Conservation (phyloP, 2,329 filamentous ascomycete genomes). For the Grosmannia clavigera region DNA sequence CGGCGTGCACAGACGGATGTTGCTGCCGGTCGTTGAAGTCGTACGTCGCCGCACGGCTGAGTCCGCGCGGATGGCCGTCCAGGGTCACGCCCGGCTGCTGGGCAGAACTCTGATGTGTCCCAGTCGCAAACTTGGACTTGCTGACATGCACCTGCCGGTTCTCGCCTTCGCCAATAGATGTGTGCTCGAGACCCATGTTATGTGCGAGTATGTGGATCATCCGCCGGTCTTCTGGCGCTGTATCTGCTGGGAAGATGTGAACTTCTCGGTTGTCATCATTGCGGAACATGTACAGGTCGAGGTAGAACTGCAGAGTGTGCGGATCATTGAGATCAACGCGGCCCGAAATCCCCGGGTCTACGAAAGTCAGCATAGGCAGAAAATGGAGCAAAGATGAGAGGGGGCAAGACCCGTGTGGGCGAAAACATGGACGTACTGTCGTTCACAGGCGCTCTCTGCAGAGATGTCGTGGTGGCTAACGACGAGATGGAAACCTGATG, state of each 20-base stretch:
- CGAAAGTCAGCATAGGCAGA: conserved; percentile 5
- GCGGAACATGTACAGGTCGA: conserved; percentile 77
- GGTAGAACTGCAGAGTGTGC: conserved; percentile 76
- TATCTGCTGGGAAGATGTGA: conserved; percentile 68
- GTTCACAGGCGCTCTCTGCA: conserved; percentile 2
- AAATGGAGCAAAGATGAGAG: not conserved
- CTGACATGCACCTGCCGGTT: conserved; percentile 85
- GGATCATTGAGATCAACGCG: conserved; percentile 80
- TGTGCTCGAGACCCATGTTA: conserved; percentile 84
- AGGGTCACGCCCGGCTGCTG: conserved; percentile 54
- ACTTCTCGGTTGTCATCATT: conserved; percentile 59
- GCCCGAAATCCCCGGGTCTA: conserved; percentile 31
- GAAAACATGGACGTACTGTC: conserved; percentile 1
- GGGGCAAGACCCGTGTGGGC: not conserved
- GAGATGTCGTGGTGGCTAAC: conserved; percentile 24
- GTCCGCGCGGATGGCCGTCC: conserved; percentile 67
- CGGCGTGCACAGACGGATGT: conserved; percentile 35
- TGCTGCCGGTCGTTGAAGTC: conserved; percentile 65
- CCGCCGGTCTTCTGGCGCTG: conserved; percentile 73
- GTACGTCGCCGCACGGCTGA: conserved; percentile 92
- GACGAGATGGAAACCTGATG: conserved; percentile 81
- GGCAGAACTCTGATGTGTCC: conserved; percentile 29
- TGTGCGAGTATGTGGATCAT: conserved; percentile 91
- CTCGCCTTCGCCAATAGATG: conserved; percentile 78
- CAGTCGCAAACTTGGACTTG: conserved; percentile 40